Base-by-base conservation (phyloP, 768 basidiomycete genomes). In the Auricularia heimuer region DNA sequence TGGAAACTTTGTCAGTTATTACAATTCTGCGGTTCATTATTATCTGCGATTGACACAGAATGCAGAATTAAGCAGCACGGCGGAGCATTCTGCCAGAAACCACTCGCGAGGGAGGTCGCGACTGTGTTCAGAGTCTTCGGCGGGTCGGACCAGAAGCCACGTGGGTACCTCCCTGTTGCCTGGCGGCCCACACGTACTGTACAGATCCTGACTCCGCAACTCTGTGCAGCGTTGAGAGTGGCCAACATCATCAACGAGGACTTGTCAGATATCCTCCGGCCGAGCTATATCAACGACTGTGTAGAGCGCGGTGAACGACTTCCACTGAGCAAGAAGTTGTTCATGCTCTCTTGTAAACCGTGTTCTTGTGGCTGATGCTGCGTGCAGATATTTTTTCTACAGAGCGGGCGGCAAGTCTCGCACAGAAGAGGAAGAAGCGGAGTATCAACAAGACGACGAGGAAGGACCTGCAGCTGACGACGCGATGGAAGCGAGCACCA, bases 281-380 rank as follows among this genome's bases (percentile, higher is more conserved):
- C 95, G 0, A 76, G 82, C 35, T 98, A 94, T 94, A 78, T 98
- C 63, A 71, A 79, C 44, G 90, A 94, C 70, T 94, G 88, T 29
- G 79, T 95, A n/a, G 78, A 80, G 4, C 76, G 77, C 35, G 82
- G 80, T 11, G 77, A 82, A 65, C 77, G 79, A 21, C 74, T 84
- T 34, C 87, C 91, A 1, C 75, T 94, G 65, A 79, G 74, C 45
- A 86, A 87, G 75, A 88, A 84, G 93, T 94, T 70, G 45, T 33
- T 64, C 6, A 66, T 39, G 11, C 42, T 2, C n/a, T 10, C 37
- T 45, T 54, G 6, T 34, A 60, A 29, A n/a, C 56, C 35, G 45
- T 18, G 29, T 37, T 29, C 35, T 54, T 37, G 34, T 10, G n/a
- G 39, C 29, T 47, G 47, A 18, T 14, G 12, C 3, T 60, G 61